Evolutionary conservation across 179 eudicot genomes (phyloP).

Genomic region (Pouteria campechiana): DNA sequence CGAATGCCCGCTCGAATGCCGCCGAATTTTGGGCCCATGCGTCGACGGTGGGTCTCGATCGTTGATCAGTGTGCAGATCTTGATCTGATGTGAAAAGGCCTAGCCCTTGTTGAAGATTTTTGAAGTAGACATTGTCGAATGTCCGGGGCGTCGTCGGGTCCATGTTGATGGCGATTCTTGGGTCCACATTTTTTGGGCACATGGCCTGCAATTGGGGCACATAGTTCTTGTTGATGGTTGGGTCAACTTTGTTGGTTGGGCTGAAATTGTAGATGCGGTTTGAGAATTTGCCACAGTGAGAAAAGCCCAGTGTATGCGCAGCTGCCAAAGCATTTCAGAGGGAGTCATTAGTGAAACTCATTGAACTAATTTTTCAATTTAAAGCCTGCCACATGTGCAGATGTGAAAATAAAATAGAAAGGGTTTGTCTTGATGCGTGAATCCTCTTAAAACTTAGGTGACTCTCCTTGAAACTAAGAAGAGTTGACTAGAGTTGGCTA

Average conservation of each 20-base stretch:
- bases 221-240: slow-evolving; percentile 43
- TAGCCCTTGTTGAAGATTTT: slow-evolving; percentile 46
- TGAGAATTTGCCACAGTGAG: slow-evolving; percentile 63
- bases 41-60: slow-evolving; percentile 41
- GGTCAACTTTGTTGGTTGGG: slow-evolving; percentile 36
- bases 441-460: too few relatives aligned
- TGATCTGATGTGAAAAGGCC: slow-evolving; percentile 86
- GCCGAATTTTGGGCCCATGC: slow-evolving; percentile 36
- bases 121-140: slow-evolving; percentile 60
- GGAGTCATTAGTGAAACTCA: too few relatives aligned
- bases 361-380: too few relatives aligned
- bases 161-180: slow-evolving; percentile 58
- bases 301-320: slow-evolving; percentile 72
- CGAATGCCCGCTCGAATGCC: slow-evolving; percentile 37
- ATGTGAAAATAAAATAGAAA: too few relatives aligned
- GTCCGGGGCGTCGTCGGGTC: slow-evolving; percentile 53
- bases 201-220: slow-evolving; percentile 34
- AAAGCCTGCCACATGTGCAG: too few relatives aligned
- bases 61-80: slow-evolving; percentile 47
- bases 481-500: too few relatives aligned
- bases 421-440: too few relatives aligned
- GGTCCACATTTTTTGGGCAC: slow-evolving; percentile 81
- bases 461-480: too few relatives aligned
- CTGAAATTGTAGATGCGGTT: slow-evolving; percentile 65
- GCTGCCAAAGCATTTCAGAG: slow-evolving; percentile 22